A percentile compares a stretch with the other conserved stretches of the same genome.
Conservation (phyloP, 2,329 filamentous ascomycete species). For the Ascochyta fabae region DNA sequence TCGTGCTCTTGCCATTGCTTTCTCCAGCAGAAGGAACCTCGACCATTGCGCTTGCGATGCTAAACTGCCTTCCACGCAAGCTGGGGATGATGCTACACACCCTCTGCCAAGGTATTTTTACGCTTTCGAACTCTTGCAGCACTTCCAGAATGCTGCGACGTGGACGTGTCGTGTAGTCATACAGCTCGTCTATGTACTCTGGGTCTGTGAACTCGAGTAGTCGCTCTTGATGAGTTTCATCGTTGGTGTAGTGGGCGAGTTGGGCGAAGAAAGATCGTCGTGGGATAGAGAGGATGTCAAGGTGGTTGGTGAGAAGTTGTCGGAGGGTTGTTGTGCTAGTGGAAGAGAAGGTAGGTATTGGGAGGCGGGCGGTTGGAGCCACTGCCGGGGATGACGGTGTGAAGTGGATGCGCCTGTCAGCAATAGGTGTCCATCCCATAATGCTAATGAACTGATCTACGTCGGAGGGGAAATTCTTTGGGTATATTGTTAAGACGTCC, state of each 20-base stretch:
- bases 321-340: conserved; percentile 67
- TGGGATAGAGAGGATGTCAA: conserved; percentile 90
- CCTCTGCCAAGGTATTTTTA: conserved; percentile 79
- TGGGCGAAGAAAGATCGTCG: conserved; percentile 83
- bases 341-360: conserved; percentile 49
- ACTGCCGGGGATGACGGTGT: conserved; percentile 40
- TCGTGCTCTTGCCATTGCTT: conserved; percentile 42
- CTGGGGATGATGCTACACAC: conserved; percentile 76
- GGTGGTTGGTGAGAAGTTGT: conserved; percentile 76
- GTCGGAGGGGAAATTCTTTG: conserved; percentile 84
- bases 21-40: background rate
- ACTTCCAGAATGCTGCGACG: conserved; percentile 91
- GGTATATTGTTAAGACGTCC: conserved; percentile 80
- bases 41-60: conserved; percentile 77
- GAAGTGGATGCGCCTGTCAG: conserved; percentile 71
- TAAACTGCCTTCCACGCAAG: conserved; percentile 90
- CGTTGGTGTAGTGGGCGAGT: conserved; percentile 75
- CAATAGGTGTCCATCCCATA: conserved; percentile 78
- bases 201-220: conserved; percentile 83
- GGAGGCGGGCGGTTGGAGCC: conserved; percentile 47
- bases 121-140: conserved; percentile 84
- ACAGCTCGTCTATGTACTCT: conserved; percentile 85
- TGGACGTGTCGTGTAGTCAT: conserved; percentile 92
- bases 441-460: conserved; percentile 78
- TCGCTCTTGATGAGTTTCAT: conserved; percentile 77